phyloP scores from a whole-genome alignment of 148 eudicot genomes.

The Talinum fruticosum region DNA sequence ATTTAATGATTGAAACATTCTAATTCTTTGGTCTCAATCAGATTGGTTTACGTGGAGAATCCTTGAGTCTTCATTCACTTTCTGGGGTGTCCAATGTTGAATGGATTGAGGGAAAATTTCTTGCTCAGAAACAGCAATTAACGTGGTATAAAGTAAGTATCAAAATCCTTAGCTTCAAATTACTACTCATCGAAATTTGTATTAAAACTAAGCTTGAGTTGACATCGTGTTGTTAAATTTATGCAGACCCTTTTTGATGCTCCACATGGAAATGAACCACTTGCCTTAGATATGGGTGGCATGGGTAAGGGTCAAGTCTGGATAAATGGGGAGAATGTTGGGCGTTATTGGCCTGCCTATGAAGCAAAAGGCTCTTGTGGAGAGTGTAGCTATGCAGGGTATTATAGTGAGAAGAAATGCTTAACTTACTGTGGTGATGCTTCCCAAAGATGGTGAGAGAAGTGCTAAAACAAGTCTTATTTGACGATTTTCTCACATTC shows the following conservation, averaged over 20 bases:
- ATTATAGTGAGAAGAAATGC: constrained; percentile 69
- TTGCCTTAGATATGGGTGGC: constrained; percentile 70
- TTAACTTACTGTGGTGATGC: constrained; percentile 65
- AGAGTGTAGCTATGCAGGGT: constrained; percentile 65
- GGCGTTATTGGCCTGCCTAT: constrained; percentile 84
- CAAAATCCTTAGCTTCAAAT: constrained; percentile 1
- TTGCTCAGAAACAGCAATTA: constrained; percentile 57
- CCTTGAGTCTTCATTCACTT: constrained; percentile 72
- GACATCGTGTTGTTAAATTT: background rate
- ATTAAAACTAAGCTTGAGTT: background rate
- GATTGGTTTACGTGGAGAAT: constrained; percentile 91
- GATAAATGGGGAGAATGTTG: constrained; percentile 74
- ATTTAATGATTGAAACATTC: background rate
- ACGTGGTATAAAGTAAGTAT: constrained; percentile 78
- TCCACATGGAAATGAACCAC: constrained; percentile 66
- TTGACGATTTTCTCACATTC: background rate
- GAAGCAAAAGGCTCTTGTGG: constrained; percentile 64
- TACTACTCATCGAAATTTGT: background rate
- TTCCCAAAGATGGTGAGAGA: constrained; percentile 78
- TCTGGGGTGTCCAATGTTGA: constrained; percentile 76
- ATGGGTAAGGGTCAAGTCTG: constrained; percentile 92
- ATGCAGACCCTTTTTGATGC: constrained; percentile 58
- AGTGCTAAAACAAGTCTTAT: background rate
- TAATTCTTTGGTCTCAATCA: constrained; percentile 26
- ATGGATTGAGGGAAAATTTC: constrained; percentile 56